Evolutionary conservation across 306 rosid genomes (phyloP), one percentile per base, ranked within the genome.

Genomic region (Crataegus laevigata): DNA sequence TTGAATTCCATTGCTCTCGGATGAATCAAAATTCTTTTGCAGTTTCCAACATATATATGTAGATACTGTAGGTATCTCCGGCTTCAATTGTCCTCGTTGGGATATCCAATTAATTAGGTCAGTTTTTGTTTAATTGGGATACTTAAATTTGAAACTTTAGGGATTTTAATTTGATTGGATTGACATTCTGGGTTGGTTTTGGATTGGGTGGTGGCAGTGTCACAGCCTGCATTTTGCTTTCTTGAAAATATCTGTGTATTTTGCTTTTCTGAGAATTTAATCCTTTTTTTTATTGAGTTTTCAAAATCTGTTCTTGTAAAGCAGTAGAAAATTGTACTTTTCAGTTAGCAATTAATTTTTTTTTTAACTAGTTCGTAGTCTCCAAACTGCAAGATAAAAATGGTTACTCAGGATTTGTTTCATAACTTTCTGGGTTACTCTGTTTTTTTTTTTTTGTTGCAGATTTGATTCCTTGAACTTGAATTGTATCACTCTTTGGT

Each of bases 101-200:
- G 54, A 50, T 61, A 63, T 65, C 64, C 72, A 51, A 32, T 65
- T 10, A 68, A 25, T 67, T 67, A 76, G 79, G 79, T 67, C 54
- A 34, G 17, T 11, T 52, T 11, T 76, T 76, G 58, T 26, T 58
- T 13, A 62, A 10, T 62, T 74, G 77, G 19, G 59, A 25, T 52
- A 30, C 42, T 29, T 8, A 36, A 30, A 6, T 32, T 19, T 51
- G 64, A n/a, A 50, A 63, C 17, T 66, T 40, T 19, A 11, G 79
- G 79, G 58, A 15, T 57, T 9, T 67, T 2, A 26, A 17, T 72
- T 76, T 42, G 29, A 10, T 57, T 68, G 58, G 57, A 7, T 68
- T 57, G 55, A 22, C 55, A 54, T 24, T 66, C 40, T 57, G 59
- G 69, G 57, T 55, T 38, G 7, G 15, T 55, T 18, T 76, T n/a